Base-by-base conservation (phyloP, 495 filamentous ascomycete species). In the Tuber microsphaerosporum region DNA sequence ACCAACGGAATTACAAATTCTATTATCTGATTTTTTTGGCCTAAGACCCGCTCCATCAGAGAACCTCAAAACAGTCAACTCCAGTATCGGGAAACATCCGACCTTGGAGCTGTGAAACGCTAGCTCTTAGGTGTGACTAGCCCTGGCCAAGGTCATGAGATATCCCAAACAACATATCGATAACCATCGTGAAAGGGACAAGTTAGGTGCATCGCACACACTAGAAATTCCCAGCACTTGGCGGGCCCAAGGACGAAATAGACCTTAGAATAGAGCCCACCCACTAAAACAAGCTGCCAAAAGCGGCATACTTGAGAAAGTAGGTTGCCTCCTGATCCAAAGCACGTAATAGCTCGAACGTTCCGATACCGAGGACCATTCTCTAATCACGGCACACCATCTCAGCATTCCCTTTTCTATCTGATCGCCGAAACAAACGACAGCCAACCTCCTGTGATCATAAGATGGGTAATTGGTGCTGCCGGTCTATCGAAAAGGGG, bases 391-490 rank as follows among this genome's bases (percentile, higher is more conserved):
- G 1, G 3, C 12, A 61, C 51, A 31, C 9, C 16, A 5, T 16
- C 56, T 2, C 16, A 31, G 14, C 56, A 31, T 65, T 7, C 5
- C 26, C 26, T 10, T 2, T n/a, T 17, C 9, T 43, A 26, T 14
- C 8, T 2, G 9, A 10, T 26, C 26, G 12, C 56, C 14, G 3
- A 17, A 17, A 34, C 26, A 0, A 19, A 65, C 26, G 26, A 65
- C 14, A 17, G n/a, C 26, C 26, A 7, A 17, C 6, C 26, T 34
- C 26, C 12, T 31, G 14, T 71, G 37, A 71, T 74, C 51, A 43
- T 20, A 41, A 43, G 72, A 69, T 56, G 48, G 20, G 71, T 26
- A 45, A 31, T 73, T 44, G 37, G 31, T 71, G 71, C 39, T 43
- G 34, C 69, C 42, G 42, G 37, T 43, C 46, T 69, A 20, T 12